Percentiles rank a stretch among this genome's conserved stretches.
Evolutionary conservation across 805 yeast genomes (phyloP).

Genomic region (Nakazawaea sp.): DNA sequence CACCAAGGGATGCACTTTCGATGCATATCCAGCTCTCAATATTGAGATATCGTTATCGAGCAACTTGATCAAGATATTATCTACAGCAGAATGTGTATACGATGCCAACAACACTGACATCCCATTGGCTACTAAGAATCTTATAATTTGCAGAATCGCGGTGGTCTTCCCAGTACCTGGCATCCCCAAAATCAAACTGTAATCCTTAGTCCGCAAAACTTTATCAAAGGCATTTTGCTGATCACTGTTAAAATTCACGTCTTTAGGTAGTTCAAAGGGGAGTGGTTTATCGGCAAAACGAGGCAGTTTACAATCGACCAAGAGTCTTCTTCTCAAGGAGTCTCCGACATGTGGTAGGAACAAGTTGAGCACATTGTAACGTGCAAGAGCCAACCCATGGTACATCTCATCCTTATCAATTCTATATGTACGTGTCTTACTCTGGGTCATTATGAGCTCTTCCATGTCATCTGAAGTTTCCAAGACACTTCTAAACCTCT

Average conservation of each 20-base stretch:
- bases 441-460: constrained; percentile 5
- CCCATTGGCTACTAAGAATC: constrained; percentile 47
- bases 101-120: constrained; percentile 75
- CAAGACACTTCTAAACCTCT: constrained; percentile 44
- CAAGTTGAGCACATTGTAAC: constrained; percentile 68
- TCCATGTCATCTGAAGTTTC: constrained; percentile 13
- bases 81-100: constrained; percentile 94
- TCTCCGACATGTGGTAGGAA: constrained; percentile 46
- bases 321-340: constrained; percentile 31
- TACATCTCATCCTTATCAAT: constrained; percentile 77
- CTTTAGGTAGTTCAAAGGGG: constrained; percentile 14
- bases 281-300: constrained; percentile 24
- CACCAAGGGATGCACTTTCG: constrained; percentile 58
- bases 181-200: constrained; percentile 85
- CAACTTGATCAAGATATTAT: constrained; percentile 80
- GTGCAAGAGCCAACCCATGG: constrained; percentile 67
- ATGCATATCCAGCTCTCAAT: constrained; percentile 58
- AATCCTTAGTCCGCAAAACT: constrained; percentile 63
- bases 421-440: constrained; percentile 35
- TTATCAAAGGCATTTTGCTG: constrained; percentile 64
- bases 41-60: constrained; percentile 38
- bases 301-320: constrained; percentile 53
- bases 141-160: constrained; percentile 71
- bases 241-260: constrained; percentile 51
- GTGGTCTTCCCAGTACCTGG: constrained; percentile 98